Base-by-base conservation (phyloP, 129 eudicot species). In the Artemisia argyi region DNA sequence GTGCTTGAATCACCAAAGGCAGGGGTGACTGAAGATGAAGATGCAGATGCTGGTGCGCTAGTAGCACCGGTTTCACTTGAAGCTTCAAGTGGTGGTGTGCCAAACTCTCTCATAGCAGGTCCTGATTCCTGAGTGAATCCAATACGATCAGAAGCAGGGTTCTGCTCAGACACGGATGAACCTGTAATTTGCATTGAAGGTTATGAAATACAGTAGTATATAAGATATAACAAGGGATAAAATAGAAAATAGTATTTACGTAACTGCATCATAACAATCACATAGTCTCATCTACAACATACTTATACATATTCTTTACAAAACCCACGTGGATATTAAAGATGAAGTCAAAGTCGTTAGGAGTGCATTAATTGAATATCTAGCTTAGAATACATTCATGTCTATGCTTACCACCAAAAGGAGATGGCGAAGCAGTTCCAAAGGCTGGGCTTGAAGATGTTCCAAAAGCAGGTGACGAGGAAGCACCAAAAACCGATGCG, bases 381-480 rank as follows among this genome's bases (percentile, higher is more conserved):
- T 5, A 46, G 28, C 19, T 67, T 46, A 19, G 17, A 44, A 46
- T 19, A 53, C 47, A 22, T 35, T 22, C 8, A 32, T 6, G 19
- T 58, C 30, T 65, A 58, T 74, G 55, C 83, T 69, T 76, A 85
- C 89, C 82, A 20, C 89, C 95, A 89, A 92, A 84, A 61, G 96
- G 73, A 6, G 96, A 76, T 7, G 17, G 3, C 17, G 88, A 83
- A 35, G 88, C 67, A 80, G 80, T 82, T 64, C 95, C 91, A 78
- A 92, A 92, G 11, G 95, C 85, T 16, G 92, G 85, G 17, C 85
- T 73, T 68, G 95, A 65, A 26, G 96, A 70, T 73, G 87, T 90
- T 63, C 96, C 96, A 85, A 93, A 93, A 59, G 87, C 92, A 28
- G 98, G 85, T 1, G 96, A 69, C 18, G 98, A 83, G 8, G 97